Conservation (phyloP, 208 protist genomes). For the Acanthamoeba sp. region DNA sequence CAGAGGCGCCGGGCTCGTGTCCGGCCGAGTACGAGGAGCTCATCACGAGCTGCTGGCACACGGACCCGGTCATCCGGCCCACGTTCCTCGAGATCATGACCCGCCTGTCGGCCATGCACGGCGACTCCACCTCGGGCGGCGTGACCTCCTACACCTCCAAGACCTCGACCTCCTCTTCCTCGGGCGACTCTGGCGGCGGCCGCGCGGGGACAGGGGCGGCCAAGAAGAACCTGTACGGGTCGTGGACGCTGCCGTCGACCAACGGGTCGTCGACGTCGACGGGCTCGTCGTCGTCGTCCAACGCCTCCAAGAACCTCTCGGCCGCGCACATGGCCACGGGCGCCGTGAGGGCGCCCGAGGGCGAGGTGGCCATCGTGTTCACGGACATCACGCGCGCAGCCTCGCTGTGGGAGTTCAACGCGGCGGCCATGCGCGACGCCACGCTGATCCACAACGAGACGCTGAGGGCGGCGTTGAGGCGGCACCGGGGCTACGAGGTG, state of each 20-base stretch:
- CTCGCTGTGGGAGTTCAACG: conserved; percentile 34
- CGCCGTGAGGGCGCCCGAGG: background rate
- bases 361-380: conserved; percentile 12
- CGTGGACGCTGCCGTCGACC: no score
- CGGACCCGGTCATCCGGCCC: background rate
- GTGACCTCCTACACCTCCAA: background rate
- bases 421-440: conserved; percentile 21
- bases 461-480: background rate
- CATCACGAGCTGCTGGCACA: background rate
- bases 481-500: conserved; percentile 54
- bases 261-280: no score
- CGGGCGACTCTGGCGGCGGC: no score
- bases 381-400: conserved; percentile 29
- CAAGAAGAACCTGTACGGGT: no score
- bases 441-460: conserved; percentile 52
- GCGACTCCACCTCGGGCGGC: background rate
- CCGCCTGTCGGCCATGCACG: background rate
- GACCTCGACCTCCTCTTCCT: background rate
- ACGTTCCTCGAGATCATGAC: conserved; percentile 26
- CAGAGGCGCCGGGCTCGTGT: background rate
- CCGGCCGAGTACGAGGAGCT: background rate
- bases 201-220: no score
- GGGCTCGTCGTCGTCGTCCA: no score
- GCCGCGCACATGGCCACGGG: no score
- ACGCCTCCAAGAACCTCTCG: no score